Evolutionary conservation across 805 yeast genomes (phyloP).

Genomic region (Metschnikowia drakensbergensis): DNA sequence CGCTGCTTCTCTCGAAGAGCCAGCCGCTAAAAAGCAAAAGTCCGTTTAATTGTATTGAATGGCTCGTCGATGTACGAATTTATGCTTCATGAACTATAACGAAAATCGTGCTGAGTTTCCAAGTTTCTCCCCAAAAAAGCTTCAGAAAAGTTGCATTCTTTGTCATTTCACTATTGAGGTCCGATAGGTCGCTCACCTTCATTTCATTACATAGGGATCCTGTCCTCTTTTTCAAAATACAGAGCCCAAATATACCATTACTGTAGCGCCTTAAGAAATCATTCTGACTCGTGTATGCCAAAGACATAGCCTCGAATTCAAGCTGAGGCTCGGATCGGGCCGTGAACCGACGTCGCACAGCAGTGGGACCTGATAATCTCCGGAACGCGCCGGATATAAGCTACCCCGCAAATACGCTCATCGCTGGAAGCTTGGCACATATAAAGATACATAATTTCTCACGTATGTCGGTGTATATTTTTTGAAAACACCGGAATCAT

Average conservation of each 20-base stretch:
- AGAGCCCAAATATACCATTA: background rate
- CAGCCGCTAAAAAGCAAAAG: slow-evolving; percentile 39
- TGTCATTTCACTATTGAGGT: slow-evolving; percentile 1
- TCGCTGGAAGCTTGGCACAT: background rate
- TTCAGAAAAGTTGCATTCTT: slow-evolving; percentile 5
- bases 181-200: background rate
- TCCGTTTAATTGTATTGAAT: slow-evolving; percentile 18
- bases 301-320: too few species aligned
- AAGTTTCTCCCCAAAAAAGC: slow-evolving; percentile 8
- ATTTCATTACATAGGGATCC: slow-evolving; percentile 6
- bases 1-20: slow-evolving; percentile 27
- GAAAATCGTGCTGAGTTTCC: slow-evolving; percentile 8
- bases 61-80: slow-evolving; percentile 7
- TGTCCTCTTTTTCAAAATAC: slow-evolving; percentile 3
- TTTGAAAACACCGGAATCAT: background rate
- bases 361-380: background rate
- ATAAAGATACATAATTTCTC: background rate
- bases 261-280: background rate
- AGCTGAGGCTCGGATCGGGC: too few species aligned
- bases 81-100: slow-evolving; percentile 5
- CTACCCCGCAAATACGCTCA: background rate
- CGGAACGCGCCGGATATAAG: background rate
- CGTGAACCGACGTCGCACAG: background rate
- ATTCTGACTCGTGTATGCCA: too few species aligned
- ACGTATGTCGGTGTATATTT: background rate